Conservation (phyloP, 306 rosid genomes). For the Mimosa pudica region DNA sequence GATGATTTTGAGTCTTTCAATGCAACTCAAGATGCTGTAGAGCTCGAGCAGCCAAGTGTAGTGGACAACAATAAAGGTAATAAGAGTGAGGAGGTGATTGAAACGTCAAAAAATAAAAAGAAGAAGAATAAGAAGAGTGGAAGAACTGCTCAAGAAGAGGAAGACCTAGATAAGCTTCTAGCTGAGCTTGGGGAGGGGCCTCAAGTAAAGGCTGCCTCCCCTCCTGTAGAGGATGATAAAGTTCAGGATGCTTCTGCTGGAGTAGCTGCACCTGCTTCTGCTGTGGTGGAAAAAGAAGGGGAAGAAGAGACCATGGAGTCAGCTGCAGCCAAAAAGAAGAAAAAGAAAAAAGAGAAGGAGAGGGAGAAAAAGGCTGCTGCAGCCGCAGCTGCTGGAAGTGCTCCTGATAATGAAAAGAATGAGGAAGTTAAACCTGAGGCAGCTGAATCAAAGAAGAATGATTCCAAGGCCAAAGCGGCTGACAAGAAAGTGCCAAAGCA, state of each 20-base stretch:
- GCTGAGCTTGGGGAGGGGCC: constrained; percentile 88
- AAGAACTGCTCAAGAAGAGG: constrained; percentile 96
- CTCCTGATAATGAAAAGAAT: constrained; percentile 43
- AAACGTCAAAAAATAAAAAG: constrained; percentile 76
- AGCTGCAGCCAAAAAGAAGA: constrained; percentile 96
- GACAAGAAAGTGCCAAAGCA: constrained; percentile 98
- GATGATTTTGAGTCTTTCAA: constrained; percentile 45
- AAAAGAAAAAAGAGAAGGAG: constrained; percentile 85
- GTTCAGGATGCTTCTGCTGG: constrained; percentile 63
- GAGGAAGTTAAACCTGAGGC: constrained; percentile 44
- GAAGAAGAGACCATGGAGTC: constrained; percentile 83
- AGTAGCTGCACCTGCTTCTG: constrained; percentile 45
- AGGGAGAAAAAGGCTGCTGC: constrained; percentile 65
- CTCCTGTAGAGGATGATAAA: constrained; percentile 55
- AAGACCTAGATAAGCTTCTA: constrained; percentile 88
- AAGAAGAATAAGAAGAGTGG: constrained; percentile 96
- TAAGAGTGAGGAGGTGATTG: constrained; percentile 62
- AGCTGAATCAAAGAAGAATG: constrained; percentile 67
- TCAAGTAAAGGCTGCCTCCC: constrained; percentile 45
- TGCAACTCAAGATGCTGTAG: constrained; percentile 47
- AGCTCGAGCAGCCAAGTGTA: constrained; percentile 46
- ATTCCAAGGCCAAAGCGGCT: constrained; percentile 63
- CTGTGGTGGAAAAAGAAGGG: constrained; percentile 63
- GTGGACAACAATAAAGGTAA: constrained; percentile 39
- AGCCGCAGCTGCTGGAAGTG: constrained; percentile 51